Evolutionary conservation across 78 protist genomes (phyloP).

Genomic region (Mantamonas sphyraenae): DNA sequence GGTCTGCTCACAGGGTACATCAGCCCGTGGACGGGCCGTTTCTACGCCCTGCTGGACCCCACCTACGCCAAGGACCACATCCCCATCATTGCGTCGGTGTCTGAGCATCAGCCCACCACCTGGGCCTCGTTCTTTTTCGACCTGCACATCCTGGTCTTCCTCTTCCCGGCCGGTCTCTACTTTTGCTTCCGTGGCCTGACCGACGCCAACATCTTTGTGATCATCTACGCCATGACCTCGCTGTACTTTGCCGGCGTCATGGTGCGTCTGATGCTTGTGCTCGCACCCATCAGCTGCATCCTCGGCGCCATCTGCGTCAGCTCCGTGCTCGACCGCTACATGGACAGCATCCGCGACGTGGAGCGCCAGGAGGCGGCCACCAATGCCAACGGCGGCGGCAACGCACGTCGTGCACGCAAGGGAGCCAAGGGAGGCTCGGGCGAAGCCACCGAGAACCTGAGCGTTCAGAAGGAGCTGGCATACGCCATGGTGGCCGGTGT

Average conservation of each 20-base stretch:
- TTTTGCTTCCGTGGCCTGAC: conserved; percentile 71
- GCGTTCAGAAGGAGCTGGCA: conserved; percentile 37
- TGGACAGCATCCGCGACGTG: background rate
- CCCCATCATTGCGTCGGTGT: conserved; percentile 96
- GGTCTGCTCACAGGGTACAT: conserved; percentile 21
- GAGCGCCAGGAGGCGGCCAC: no score
- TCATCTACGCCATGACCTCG: conserved; percentile 75
- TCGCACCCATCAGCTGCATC: conserved; percentile 91
- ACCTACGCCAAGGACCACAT: conserved; percentile 90
- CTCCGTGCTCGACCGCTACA: conserved; percentile 44
- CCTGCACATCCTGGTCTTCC: conserved; percentile 72
- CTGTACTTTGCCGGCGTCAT: conserved; percentile 93
- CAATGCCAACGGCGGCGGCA: conserved; percentile 1
- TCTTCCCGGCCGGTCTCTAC: conserved; percentile 89
- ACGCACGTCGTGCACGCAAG: no score
- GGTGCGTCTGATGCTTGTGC: conserved; percentile 95
- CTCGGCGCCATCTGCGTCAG: conserved; percentile 78
- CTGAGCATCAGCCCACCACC: conserved; percentile 97
- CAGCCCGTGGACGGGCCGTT: conserved; percentile 87
- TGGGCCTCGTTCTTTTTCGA: conserved; percentile 94
- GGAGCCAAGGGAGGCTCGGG: background rate
- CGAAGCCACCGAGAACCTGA: conserved; percentile 9
- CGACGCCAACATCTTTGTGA: conserved; percentile 73
- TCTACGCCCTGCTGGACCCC: conserved; percentile 88
- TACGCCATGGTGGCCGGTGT: conserved; percentile 39